phyloP scores from a whole-genome alignment of 192 early-diverging fungal genomes.

The Bifiguratus adelaidae region DNA sequence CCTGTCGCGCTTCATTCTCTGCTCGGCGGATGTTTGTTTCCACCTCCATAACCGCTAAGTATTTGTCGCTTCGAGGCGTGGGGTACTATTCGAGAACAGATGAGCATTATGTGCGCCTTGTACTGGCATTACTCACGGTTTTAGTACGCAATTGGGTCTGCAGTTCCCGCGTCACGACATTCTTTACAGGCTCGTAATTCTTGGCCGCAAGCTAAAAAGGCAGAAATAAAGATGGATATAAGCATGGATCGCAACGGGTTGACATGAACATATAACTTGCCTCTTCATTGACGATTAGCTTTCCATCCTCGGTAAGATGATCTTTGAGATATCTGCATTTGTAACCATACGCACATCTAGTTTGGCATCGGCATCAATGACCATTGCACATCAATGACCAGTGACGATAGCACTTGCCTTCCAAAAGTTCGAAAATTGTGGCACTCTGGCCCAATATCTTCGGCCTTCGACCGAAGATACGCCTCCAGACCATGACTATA shows the following conservation, averaged over 20 bases:
- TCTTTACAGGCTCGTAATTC: not conserved
- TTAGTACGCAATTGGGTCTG: not conserved
- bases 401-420: constrained; percentile 32
- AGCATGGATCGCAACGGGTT: not conserved
- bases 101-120: not conserved
- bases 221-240: too few relatives aligned
- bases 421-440: constrained; percentile 62
- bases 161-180: not conserved
- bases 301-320: constrained; percentile 35
- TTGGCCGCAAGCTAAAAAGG: too few relatives aligned
- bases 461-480: constrained; percentile 60
- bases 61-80: too few relatives aligned
- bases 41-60: too few relatives aligned
- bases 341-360: constrained; percentile 44
- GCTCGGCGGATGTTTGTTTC: too few relatives aligned
- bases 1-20: too few relatives aligned
- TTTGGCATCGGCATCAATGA: not conserved
- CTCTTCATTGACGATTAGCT: constrained; percentile 48
- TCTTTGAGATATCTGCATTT: constrained; percentile 48
- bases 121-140: not conserved
- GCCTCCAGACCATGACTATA: constrained; percentile 68
- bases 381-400: not conserved
- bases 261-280: constrained; percentile 11
- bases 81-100: too few relatives aligned
- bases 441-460: constrained; percentile 68